phyloP scores from a whole-genome alignment of 441 rosid species.

The Adansonia madagascariensis region DNA sequence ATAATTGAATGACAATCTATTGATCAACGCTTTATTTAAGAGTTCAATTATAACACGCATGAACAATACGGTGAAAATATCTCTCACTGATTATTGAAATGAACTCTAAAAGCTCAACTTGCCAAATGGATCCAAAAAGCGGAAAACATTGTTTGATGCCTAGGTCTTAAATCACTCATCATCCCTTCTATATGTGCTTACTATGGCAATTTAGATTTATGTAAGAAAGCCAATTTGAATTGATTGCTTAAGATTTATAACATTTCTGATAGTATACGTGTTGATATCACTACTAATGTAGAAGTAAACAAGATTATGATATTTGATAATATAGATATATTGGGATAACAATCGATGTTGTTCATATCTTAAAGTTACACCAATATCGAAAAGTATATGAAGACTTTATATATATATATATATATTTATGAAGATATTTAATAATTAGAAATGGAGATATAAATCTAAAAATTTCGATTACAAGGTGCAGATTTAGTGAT shows the following conservation, averaged over 20 bases:
- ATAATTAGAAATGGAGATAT: background rate
- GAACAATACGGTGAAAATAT: background rate
- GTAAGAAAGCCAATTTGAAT: too few species aligned
- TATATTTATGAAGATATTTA: background rate
- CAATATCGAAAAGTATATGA: background rate
- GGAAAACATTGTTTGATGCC: background rate
- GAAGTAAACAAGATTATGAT: too few species aligned
- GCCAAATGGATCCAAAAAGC: background rate
- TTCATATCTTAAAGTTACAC: background rate
- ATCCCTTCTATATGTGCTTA: background rate
- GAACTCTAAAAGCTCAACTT: background rate
- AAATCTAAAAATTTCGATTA: background rate
- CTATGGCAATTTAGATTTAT: too few species aligned
- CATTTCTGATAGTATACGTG: too few species aligned
- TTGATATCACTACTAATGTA: too few species aligned
- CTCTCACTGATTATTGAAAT: too few species aligned
- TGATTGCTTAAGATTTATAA: too few species aligned
- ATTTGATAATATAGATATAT: too few species aligned
- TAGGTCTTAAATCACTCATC: background rate
- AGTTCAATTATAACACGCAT: background rate
- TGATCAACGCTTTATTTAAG: background rate
- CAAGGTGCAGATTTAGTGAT: too few species aligned
- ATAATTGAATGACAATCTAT: conserved; percentile 5
- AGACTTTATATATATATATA: background rate
- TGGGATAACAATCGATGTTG: too few species aligned